These are phyloP conservation scores for Pouteria campechiana DNA, from an alignment of 179 eudicot genomes.

Conservation along the genomic window DNA sequence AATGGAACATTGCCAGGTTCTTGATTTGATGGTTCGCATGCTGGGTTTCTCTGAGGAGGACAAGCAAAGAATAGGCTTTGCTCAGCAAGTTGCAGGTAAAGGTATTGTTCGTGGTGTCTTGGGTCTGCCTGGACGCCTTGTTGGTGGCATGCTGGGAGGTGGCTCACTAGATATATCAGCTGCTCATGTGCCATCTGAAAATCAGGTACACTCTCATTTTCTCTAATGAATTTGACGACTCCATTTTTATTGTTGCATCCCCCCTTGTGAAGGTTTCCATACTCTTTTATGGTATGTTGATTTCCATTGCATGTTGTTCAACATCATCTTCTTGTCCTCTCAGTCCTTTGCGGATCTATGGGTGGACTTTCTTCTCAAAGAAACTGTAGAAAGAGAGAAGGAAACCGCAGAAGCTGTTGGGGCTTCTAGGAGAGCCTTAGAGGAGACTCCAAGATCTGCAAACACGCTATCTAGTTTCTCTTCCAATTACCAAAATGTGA, in stretches of 20 bases:
- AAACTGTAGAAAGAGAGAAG: slow-evolving; percentile 84
- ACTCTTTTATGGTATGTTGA: too few species aligned
- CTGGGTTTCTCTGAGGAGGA: slow-evolving; percentile 96
- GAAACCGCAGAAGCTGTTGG: slow-evolving; percentile 38
- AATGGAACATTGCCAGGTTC: slow-evolving; percentile 46
- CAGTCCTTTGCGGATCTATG: slow-evolving; percentile 97
- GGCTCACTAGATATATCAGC: slow-evolving; percentile 37
- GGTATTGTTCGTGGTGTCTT: slow-evolving; percentile 95
- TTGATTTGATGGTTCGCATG: slow-evolving; percentile 98
- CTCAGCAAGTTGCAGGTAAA: slow-evolving; percentile 88
- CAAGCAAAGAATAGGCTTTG: slow-evolving; percentile 84
- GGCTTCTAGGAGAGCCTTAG: slow-evolving; percentile 15
- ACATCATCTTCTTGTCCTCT: neutral
- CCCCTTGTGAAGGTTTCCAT: too few species aligned
- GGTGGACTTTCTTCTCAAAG: slow-evolving; percentile 96
- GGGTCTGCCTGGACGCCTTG: slow-evolving; percentile 93
- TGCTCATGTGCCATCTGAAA: slow-evolving; percentile 47
- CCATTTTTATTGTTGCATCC: too few species aligned
- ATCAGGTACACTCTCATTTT: slow-evolving; percentile 34
- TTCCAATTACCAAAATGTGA: too few species aligned
- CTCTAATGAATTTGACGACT: too few species aligned
- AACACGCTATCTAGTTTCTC: too few species aligned
- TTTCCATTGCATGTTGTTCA: neutral
- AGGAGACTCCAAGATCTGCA: too few species aligned
- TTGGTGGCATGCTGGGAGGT: slow-evolving; percentile 88